Base-by-base conservation (phyloP, 768 basidiomycete species). In the Rhodosporidiobolus sp. region DNA sequence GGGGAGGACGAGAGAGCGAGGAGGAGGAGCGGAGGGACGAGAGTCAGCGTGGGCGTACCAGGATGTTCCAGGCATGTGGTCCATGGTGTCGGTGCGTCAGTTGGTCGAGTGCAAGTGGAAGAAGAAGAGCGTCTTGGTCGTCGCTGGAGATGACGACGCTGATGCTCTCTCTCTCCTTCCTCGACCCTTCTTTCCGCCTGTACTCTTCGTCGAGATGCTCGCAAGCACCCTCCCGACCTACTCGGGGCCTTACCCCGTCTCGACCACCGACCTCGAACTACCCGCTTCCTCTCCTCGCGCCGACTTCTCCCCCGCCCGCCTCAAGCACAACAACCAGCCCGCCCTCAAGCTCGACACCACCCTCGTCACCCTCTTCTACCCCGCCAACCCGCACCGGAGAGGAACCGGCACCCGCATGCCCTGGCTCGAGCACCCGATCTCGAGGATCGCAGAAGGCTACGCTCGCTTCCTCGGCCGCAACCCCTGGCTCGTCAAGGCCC, bases 361-460 rank as follows among this genome's bases (percentile, higher is more conserved):
- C 58, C 63, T 77, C 28, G 63, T 67, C 58, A 71, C 70, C 45
- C n/a, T 74, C 38, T 78, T 69, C 74, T 77, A 77, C 59, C 76
- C 77, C 6, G 65, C 74, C 34, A 35, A 35, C 38, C 11, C 28
- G 4, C 28, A 26, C 53, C 38, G 4, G 38, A 1, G 20, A 12
- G 50, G 54, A 1, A 57, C 46, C 1, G 32, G 52, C 4, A 4
- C 24, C 4, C 63, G 35, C 2, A 35, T 49, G 38, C 48, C 38
- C 34, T 75, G 74, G 74, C 22, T 72, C 8, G 32, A 71, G 20
- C 63, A 64, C 1, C 75, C 75, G 3, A 28, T 78, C 32, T 6
- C 28, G 6, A 53, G 35, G 34, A 72, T 74, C 0, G 69, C 73
- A 9, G 45, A 57, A 1, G 78, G 78, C 17, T 78, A 71, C 60